Percentiles rank a stretch among this genome's conserved stretches.
Evolutionary conservation across 805 yeast species (phyloP).

Genomic region (Isabelozyma gotoi): DNA sequence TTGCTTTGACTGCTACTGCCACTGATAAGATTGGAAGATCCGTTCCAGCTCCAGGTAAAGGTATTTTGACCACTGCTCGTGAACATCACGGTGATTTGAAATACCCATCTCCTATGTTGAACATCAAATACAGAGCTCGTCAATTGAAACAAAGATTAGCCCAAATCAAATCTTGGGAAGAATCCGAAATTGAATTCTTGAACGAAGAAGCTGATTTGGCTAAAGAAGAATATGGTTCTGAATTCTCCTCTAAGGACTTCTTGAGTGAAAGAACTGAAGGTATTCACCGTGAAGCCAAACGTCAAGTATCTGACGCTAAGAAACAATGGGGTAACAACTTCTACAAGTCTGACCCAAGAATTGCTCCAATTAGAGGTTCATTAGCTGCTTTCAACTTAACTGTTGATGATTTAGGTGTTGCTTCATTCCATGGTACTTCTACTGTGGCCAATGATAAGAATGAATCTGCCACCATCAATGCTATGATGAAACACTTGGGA

Average conservation of each 20-base stretch:
- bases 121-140: constrained; percentile 89
- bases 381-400: constrained; percentile 91
- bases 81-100: constrained; percentile 83
- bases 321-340: constrained; percentile 95
- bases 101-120: constrained; percentile 77
- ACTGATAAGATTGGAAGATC: constrained; percentile 98
- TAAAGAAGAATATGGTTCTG: constrained; percentile 51
- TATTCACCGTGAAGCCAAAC: constrained; percentile 77
- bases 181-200: constrained; percentile 69
- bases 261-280: constrained; percentile 84
- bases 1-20: constrained; percentile 95
- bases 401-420: constrained; percentile 92
- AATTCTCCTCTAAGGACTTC: constrained; percentile 48
- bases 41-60: constrained; percentile 99
- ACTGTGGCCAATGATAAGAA: constrained; percentile 98
- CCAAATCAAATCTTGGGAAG: constrained; percentile 85
- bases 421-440: constrained; percentile 99
- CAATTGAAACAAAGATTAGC: constrained; percentile 77
- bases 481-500: constrained; percentile 93
- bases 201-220: constrained; percentile 66
- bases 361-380: constrained; percentile 96
- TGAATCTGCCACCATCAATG: constrained; percentile 87
- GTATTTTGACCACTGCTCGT: constrained; percentile 96
- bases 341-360: constrained; percentile 86
- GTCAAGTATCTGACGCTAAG: constrained; percentile 86